These are phyloP conservation scores for Entelexis paramagnoliae DNA, from an alignment of 1,139 yeast species.

Conservation along the genomic window DNA sequence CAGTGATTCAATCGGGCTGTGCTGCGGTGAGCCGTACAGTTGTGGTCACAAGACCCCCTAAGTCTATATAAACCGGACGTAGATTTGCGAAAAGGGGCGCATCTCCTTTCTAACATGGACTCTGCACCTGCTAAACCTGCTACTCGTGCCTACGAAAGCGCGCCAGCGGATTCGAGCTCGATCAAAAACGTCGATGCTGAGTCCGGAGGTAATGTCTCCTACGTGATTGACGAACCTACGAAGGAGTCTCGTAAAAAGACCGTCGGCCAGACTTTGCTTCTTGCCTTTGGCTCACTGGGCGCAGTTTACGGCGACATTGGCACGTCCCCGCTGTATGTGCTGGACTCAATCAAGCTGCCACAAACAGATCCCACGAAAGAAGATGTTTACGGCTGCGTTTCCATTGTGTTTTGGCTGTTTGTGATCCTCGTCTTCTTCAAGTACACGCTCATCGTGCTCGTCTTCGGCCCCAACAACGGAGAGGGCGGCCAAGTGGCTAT, in stretches of 20 bases:
- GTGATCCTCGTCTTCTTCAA: slow-evolving; percentile 45
- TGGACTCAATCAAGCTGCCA: slow-evolving; percentile 38
- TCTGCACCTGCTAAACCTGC: not conserved
- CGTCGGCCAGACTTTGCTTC: slow-evolving; percentile 1
- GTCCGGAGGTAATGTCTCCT: not conserved
- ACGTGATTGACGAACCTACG: not conserved
- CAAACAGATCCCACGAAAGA: slow-evolving; percentile 28
- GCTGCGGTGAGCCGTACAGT: not conserved
- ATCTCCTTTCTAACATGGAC: not conserved
- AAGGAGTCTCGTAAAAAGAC: not conserved
- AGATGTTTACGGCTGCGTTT: slow-evolving; percentile 44
- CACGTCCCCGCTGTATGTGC: slow-evolving; percentile 49
- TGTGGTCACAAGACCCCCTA: not conserved
- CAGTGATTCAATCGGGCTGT: not conserved
- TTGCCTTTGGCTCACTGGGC: slow-evolving; percentile 35
- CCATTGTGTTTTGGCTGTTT: slow-evolving; percentile 47
- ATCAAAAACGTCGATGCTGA: not conserved
- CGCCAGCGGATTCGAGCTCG: not conserved
- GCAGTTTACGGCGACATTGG: slow-evolving; percentile 55
- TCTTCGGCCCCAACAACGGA: slow-evolving; percentile 45
- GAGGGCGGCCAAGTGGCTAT: slow-evolving; percentile 57
- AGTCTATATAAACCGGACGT: not conserved
- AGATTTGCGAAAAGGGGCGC: not conserved
- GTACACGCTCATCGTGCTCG: slow-evolving; percentile 41
- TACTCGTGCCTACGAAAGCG: not conserved